A percentile compares a stretch with the other conserved stretches of the same genome.
These are phyloP conservation scores for Backusella parvicylindrica DNA, from an alignment of 192 early-diverging fungal species.

Conservation along the genomic window DNA sequence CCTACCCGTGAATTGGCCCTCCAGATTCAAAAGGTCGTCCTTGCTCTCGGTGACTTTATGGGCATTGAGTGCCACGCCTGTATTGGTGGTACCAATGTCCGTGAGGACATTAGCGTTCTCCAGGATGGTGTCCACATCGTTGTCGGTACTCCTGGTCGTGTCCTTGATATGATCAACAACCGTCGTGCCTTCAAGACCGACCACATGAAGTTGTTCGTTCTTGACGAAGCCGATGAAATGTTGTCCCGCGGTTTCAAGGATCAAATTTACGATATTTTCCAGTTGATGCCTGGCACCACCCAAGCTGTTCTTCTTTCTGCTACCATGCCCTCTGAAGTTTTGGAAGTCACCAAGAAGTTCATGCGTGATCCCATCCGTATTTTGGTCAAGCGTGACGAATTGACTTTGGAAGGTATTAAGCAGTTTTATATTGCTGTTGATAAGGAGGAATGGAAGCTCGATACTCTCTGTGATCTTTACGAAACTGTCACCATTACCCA, in stretches of 20 bases:
- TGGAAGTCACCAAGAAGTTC: conserved; percentile 95
- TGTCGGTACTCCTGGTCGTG: conserved; percentile 97
- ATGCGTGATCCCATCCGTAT: conserved; percentile 99
- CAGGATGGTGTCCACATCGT: conserved; percentile 86
- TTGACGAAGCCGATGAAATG: conserved; percentile 99
- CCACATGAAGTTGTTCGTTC: conserved; percentile 94
- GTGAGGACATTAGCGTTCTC: conserved; percentile 86
- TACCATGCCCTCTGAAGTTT: conserved; percentile 94
- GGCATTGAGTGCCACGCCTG: conserved; percentile 91
- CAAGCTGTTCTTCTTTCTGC: conserved; percentile 98
- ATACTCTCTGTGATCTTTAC: conserved; percentile 97
- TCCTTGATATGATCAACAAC: conserved; percentile 95
- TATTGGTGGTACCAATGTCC: conserved; percentile 95
- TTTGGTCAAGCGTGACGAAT: conserved; percentile 96
- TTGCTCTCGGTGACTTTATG: conserved; percentile 95
- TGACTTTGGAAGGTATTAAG: conserved; percentile 88
- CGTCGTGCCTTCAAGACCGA: conserved; percentile 80
- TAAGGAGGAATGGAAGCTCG: conserved; percentile 99
- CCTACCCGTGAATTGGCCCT: conserved; percentile 98
- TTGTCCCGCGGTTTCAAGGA: conserved; percentile 98
- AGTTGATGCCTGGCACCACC: conserved; percentile 79
- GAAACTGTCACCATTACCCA: conserved; percentile 98
- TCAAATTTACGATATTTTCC: conserved; percentile 97
- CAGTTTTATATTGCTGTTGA: conserved; percentile 99
- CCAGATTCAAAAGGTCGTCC: conserved; percentile 96